Evolutionary conservation across 345 rosid species (phyloP).

Genomic region (Kandelia obovata): DNA sequence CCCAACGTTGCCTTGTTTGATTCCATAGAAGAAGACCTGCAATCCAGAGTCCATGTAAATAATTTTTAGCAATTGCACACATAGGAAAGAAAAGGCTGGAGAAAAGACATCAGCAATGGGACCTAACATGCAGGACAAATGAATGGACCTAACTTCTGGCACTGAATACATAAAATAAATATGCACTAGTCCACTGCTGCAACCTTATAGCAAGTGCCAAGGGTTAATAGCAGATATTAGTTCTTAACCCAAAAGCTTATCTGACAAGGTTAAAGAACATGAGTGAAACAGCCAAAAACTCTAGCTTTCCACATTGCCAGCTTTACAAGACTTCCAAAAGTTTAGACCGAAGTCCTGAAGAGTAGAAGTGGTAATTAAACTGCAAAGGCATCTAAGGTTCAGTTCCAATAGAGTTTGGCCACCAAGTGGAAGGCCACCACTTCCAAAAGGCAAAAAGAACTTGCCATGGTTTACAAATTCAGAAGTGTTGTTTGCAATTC

Average conservation of each 20-base stretch:
- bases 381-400: not conserved
- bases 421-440: not conserved
- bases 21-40: constrained; percentile 34
- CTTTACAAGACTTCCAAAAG: too few relatives aligned
- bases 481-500: constrained; percentile 36
- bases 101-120: not conserved
- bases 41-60: not conserved
- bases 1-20: constrained; percentile 27
- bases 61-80: too few relatives aligned
- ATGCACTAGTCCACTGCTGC: not conserved
- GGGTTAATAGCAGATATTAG: not conserved
- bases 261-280: too few relatives aligned
- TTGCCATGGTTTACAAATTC: constrained; percentile 77
- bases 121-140: not conserved
- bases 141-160: too few relatives aligned
- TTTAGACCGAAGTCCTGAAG: too few relatives aligned
- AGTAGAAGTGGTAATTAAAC: too few relatives aligned
- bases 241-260: too few relatives aligned
- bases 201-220: not conserved
- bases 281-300: too few relatives aligned
- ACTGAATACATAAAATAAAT: not conserved
- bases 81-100: too few relatives aligned
- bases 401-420: not conserved
- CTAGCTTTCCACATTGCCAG: too few relatives aligned
- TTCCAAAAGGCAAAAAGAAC: constrained; percentile 17